Evolutionary conservation across 2,329 filamentous ascomycete species (phyloP).

Genomic region (Nannizzia gypsea): DNA sequence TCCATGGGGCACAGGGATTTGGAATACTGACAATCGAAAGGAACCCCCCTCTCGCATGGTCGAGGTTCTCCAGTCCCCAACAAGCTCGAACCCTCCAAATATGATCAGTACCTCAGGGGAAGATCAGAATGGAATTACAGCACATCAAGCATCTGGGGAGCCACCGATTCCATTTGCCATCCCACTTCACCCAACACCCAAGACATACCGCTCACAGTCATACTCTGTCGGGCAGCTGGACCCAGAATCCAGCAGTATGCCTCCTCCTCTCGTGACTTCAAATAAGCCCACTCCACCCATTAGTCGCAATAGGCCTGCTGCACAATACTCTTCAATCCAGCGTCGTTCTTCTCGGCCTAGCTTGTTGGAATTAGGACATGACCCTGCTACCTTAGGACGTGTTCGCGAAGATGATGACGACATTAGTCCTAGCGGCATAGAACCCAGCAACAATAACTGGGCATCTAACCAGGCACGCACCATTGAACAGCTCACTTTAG

Average conservation of each 20-base stretch:
- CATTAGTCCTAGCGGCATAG: constrained; percentile 29
- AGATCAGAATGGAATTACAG: constrained; percentile 41
- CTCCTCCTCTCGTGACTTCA: constrained; percentile 20
- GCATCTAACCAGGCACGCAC: constrained; percentile 32
- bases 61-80: constrained; percentile 65
- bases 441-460: constrained; percentile 26
- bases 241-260: constrained; percentile 41
- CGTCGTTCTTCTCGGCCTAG: constrained; percentile 60
- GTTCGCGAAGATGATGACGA: constrained; percentile 41
- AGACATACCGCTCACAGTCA: constrained; percentile 88
- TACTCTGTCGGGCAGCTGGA: constrained; percentile 91
- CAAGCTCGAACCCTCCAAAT: constrained; percentile 45
- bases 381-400: constrained; percentile 35
- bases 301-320: constrained; percentile 27
- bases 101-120: constrained; percentile 41
- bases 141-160: constrained; percentile 39
- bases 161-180: constrained; percentile 67
- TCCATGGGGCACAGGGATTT: constrained; percentile 69
- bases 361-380: constrained; percentile 36
- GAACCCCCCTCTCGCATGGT: constrained; percentile 62
- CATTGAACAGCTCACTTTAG: constrained; percentile 37
- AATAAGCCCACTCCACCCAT: constrained; percentile 17
- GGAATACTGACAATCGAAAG: constrained; percentile 63
- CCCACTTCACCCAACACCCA: constrained; percentile 77
- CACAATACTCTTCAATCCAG: constrained; percentile 57